Percentiles rank a stretch among this genome's conserved stretches.
phyloP scores from a whole-genome alignment of 164 flowering plant species.

The Sedum album region DNA sequence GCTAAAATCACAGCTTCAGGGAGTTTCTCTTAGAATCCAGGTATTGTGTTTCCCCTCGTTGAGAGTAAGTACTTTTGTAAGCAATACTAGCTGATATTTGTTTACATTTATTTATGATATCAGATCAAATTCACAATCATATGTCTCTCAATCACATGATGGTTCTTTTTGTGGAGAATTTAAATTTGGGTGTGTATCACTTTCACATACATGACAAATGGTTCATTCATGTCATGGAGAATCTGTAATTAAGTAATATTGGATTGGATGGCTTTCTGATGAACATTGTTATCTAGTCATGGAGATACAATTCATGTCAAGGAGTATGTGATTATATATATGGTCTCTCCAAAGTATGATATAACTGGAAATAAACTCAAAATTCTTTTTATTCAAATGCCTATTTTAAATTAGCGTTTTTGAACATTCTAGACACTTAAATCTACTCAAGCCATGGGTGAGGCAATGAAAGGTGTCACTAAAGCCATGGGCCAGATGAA shows the following conservation, averaged over 20 bases:
- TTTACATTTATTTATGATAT: too few species aligned
- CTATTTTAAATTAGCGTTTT: neutral
- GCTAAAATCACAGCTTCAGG: conserved; percentile 96
- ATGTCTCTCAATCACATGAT: neutral
- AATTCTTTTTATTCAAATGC: too few species aligned
- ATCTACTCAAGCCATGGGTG: conserved; percentile 94
- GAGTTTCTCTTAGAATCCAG: conserved; percentile 93
- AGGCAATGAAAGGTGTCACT: conserved; percentile 86
- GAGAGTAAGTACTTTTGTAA: neutral
- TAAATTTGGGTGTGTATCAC: neutral
- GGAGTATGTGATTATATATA: too few species aligned
- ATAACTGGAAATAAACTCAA: too few species aligned
- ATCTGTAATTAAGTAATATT: too few species aligned
- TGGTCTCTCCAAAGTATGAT: too few species aligned
- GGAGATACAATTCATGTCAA: too few species aligned
- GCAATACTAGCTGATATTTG: neutral
- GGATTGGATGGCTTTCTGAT: too few species aligned
- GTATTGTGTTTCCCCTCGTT: conserved; percentile 18
- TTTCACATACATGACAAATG: neutral
- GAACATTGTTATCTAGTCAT: too few species aligned
- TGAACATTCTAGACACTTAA: conserved; percentile 44
- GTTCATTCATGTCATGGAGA: neutral
- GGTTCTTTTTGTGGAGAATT: neutral
- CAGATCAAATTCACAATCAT: too few species aligned
- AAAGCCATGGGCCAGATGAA: conserved; percentile 95